These are phyloP conservation scores for Penicillium steckii DNA, from an alignment of 495 filamentous ascomycete genomes.

Conservation along the genomic window DNA sequence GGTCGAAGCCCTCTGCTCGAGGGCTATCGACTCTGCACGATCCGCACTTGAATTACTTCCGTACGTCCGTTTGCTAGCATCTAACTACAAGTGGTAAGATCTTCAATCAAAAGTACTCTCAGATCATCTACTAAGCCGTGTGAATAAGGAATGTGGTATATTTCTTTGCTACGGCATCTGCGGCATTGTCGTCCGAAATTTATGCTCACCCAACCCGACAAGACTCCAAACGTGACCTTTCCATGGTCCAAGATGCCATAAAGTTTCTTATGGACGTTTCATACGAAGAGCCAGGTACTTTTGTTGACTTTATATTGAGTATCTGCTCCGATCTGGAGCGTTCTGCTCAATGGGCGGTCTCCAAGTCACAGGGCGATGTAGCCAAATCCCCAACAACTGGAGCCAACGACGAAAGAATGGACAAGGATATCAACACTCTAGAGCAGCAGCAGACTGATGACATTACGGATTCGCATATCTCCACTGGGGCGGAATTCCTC, in stretches of 20 bases:
- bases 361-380: neutral
- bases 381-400: neutral
- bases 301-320: conserved; percentile 17
- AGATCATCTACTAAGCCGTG: neutral
- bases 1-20: neutral
- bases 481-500: neutral
- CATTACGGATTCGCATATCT: neutral
- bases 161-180: conserved; percentile 15
- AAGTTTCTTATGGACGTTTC: conserved; percentile 8
- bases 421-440: too few relatives aligned
- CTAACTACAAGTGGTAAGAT: conserved; percentile 11
- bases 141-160: conserved; percentile 18
- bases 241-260: neutral
- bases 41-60: conserved; percentile 8
- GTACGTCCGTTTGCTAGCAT: conserved; percentile 1
- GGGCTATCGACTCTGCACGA: conserved; percentile 14
- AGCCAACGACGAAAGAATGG: neutral
- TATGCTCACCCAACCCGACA: conserved; percentile 1
- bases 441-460: neutral
- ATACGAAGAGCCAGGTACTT: conserved; percentile 20
- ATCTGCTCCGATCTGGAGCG: conserved; percentile 13
- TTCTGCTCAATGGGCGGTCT: conserved; percentile 7
- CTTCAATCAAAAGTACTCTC: neutral
- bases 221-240: conserved; percentile 4
- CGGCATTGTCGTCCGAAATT: conserved; percentile 11